phyloP scores from a whole-genome alignment of 2,329 filamentous ascomycete species.

The Alternaria brassicae region DNA sequence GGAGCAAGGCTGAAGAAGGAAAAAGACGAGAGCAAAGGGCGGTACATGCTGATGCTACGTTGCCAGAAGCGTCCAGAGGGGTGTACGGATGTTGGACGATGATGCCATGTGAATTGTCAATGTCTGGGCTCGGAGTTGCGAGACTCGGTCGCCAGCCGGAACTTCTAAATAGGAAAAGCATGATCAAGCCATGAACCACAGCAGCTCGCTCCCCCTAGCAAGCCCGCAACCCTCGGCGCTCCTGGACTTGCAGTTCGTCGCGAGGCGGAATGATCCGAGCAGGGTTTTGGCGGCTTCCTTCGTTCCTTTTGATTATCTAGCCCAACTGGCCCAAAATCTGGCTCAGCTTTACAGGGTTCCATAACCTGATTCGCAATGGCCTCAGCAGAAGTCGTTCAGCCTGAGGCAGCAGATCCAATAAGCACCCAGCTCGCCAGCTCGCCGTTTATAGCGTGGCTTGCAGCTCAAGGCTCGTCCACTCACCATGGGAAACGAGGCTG shows the following conservation, averaged over 20 bases:
- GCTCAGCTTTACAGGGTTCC: slow-evolving; percentile 31
- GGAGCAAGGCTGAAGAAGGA: slow-evolving; percentile 40
- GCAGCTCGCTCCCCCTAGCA: slow-evolving; percentile 27
- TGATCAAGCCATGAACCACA: slow-evolving; percentile 33
- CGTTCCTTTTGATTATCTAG: slow-evolving; percentile 43
- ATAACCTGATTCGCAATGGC: slow-evolving; percentile 39
- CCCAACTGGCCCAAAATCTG: slow-evolving; percentile 34
- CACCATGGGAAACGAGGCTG: slow-evolving; percentile 50
- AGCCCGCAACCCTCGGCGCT: slow-evolving; percentile 28
- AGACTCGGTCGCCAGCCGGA: slow-evolving; percentile 18
- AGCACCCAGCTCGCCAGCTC: slow-evolving; percentile 45
- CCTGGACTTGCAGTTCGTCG: slow-evolving; percentile 29
- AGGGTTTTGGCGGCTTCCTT: slow-evolving; percentile 39
- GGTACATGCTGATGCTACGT: slow-evolving; percentile 23
- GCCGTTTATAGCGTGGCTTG: slow-evolving; percentile 48
- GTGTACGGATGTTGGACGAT: slow-evolving; percentile 13
- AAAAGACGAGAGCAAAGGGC: slow-evolving; percentile 17
- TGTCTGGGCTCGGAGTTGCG: not conserved
- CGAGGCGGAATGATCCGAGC: slow-evolving; percentile 42
- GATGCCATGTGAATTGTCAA: slow-evolving; percentile 11
- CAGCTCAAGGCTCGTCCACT: slow-evolving; percentile 45
- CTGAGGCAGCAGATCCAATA: slow-evolving; percentile 45
- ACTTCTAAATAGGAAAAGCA: slow-evolving; percentile 33
- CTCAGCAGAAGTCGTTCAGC: slow-evolving; percentile 33
- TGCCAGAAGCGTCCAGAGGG: slow-evolving; percentile 16